Conservation (phyloP, 2,329 filamentous ascomycete species). For the Claviceps purpurea region DNA sequence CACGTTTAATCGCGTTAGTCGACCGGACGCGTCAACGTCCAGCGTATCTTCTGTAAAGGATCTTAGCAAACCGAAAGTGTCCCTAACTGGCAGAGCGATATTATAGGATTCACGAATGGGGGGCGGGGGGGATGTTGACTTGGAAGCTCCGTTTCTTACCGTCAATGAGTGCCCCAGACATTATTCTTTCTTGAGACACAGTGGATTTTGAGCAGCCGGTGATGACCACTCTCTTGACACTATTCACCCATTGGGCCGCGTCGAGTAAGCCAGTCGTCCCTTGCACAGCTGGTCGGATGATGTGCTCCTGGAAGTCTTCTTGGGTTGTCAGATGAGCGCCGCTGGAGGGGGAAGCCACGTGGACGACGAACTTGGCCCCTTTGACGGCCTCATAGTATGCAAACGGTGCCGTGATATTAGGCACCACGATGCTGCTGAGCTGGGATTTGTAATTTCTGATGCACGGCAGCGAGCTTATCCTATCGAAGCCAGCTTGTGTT, state of each 20-base stretch:
- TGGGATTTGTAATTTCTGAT: conserved; percentile 8
- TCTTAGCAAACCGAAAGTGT: too few relatives aligned
- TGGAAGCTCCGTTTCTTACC: background rate
- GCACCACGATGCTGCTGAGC: conserved; percentile 19
- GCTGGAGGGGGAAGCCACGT: conserved; percentile 5
- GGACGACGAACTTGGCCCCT: conserved; percentile 25
- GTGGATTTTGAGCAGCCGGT: background rate
- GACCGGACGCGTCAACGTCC: background rate
- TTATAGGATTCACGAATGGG: background rate
- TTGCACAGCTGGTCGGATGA: background rate
- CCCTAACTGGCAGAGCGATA: background rate
- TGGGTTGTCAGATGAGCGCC: too few relatives aligned
- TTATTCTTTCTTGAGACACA: background rate
- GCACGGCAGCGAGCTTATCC: background rate
- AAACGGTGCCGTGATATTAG: conserved; percentile 20
- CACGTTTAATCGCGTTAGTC: too few relatives aligned
- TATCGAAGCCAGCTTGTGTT: conserved; percentile 8
- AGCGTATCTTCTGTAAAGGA: background rate
- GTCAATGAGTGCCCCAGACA: background rate
- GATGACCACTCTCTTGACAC: background rate
- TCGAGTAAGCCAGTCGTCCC: background rate
- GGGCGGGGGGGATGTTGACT: too few relatives aligned
- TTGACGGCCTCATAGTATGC: conserved; percentile 28
- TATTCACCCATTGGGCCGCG: background rate
- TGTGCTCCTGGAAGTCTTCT: too few relatives aligned